These are phyloP conservation scores for Penicillium samsonianum DNA, from an alignment of 495 filamentous ascomycete species.

Conservation along the genomic window DNA sequence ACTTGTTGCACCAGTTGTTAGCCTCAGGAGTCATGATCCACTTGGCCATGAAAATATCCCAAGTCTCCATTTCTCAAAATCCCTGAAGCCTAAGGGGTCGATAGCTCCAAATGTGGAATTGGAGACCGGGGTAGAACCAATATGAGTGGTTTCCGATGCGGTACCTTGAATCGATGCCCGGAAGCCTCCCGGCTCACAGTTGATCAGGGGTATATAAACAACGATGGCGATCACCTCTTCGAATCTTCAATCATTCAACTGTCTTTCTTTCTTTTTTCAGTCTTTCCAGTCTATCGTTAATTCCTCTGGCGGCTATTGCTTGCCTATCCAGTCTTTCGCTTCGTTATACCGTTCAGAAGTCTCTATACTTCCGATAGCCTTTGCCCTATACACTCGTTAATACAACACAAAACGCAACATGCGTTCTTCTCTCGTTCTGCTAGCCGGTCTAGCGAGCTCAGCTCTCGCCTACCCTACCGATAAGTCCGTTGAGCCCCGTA, in stretches of 20 bases:
- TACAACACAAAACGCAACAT: slow-evolving; percentile 27
- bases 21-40: slow-evolving; percentile 20
- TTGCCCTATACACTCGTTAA: slow-evolving; percentile 27
- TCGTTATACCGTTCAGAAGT: slow-evolving; percentile 13
- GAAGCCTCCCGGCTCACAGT: slow-evolving; percentile 4
- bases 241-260: slow-evolving; percentile 23
- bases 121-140: slow-evolving; percentile 28
- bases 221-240: slow-evolving; percentile 28
- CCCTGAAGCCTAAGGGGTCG: slow-evolving; percentile 24
- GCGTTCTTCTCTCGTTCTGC: slow-evolving; percentile 42
- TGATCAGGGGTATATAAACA: slow-evolving; percentile 49
- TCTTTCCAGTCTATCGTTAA: slow-evolving; percentile 45
- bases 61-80: slow-evolving; percentile 19
- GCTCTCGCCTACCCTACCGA: slow-evolving; percentile 39
- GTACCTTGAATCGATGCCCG: slow-evolving; percentile 14
- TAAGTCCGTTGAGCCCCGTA: slow-evolving; percentile 34
- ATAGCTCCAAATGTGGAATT: slow-evolving; percentile 31
- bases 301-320: slow-evolving; percentile 22
- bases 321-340: slow-evolving; percentile 20
- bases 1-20: slow-evolving; percentile 5
- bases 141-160: slow-evolving; percentile 4
- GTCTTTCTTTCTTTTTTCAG: slow-evolving; percentile 30
- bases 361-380: slow-evolving; percentile 9
- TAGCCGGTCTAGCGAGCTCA: slow-evolving; percentile 43
- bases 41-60: slow-evolving; percentile 24